Evolutionary conservation across 768 basidiomycete species (phyloP), one percentile per base, ranked within the genome.

Genomic region (Peribolospora kevripleyi): DNA sequence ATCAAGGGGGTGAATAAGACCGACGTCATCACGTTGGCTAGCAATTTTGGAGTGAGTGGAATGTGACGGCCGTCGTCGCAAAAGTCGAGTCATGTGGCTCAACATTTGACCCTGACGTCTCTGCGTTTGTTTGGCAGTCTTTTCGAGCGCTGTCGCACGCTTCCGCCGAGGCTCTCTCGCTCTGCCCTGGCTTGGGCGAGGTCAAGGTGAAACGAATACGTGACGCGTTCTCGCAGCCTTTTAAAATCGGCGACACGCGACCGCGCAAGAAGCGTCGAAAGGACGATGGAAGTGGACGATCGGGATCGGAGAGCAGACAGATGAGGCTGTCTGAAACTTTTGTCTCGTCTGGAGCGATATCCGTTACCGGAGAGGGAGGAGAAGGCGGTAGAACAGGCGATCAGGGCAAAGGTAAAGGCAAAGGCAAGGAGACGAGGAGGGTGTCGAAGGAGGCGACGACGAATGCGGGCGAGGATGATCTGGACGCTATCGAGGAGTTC

Each of bases 1-100:
- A 84, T 97, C 62, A 81, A 76, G 64, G 86, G 84, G 61, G 85
- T 98, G 58, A 97, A 97, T 69, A 93, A 91, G 72, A 97, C 91
- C 3, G 93, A 98, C 62, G 86, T 90, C 2, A 79, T 85, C 68
- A 97, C 91, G 3, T 71, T 98, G 46, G 76, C 84, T 25, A 80
- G 81, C 2, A 81, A 85, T n/a, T 80, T 90, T 61, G 90, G 88
- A 42, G 91, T 95, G 70, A 55, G 80, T 72, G 40, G 4, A 2
- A n/a, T 14, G 42, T 37, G 38, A 38, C 41, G 7, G 6, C 40
- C 43, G 9, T 42, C 14, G 10, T 40, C 45, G 49, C 45, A 42
- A 10, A 41, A 39, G 10, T 25, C 13, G 4, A 36, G 6, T 11
- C 5, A 6, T 58, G 43, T 7, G 11, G 8, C 42, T 55, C 3